These are phyloP conservation scores for Cyclocybe cylindracea DNA, from an alignment of 768 basidiomycete species.

Conservation along the genomic window DNA sequence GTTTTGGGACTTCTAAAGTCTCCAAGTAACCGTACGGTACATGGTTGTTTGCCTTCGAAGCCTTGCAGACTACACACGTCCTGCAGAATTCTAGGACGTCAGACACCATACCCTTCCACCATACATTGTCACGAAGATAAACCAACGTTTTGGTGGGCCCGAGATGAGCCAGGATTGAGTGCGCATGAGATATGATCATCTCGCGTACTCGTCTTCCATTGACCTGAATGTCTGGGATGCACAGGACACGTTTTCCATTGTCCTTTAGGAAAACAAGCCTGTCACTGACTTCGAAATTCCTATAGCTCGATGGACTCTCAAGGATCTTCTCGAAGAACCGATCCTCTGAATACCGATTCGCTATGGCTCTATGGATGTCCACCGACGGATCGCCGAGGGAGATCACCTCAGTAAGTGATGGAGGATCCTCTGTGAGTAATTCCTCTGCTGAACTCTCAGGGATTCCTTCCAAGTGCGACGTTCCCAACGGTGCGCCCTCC, in stretches of 20 bases:
- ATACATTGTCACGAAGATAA: neutral
- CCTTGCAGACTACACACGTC: no score
- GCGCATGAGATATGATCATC: no score
- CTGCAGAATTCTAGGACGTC: no score
- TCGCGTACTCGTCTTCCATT: slow-evolving; percentile 16
- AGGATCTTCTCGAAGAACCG: slow-evolving; percentile 16
- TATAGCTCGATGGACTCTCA: slow-evolving; percentile 8
- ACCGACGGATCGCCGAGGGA: neutral
- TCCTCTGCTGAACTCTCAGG: neutral
- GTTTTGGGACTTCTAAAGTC: slow-evolving; percentile 1
- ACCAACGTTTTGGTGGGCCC: no score
- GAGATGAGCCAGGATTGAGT: no score
- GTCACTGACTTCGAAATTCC: slow-evolving; percentile 12
- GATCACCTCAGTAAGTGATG: neutral
- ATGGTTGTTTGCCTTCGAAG: neutral
- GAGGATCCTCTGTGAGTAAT: slow-evolving; percentile 5
- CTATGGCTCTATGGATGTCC: slow-evolving; percentile 2
- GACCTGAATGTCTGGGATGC: slow-evolving; percentile 19
- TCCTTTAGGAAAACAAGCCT: no score
- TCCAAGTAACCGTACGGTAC: neutral
- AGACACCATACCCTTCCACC: neutral
- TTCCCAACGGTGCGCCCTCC: no score
- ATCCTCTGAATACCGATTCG: slow-evolving; percentile 9
- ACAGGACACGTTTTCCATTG: slow-evolving; percentile 8
- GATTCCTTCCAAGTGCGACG: no score